Evolutionary conservation across 1,284 basidiomycete species (phyloP).

Genomic region (Ceratobasidium sp.): DNA sequence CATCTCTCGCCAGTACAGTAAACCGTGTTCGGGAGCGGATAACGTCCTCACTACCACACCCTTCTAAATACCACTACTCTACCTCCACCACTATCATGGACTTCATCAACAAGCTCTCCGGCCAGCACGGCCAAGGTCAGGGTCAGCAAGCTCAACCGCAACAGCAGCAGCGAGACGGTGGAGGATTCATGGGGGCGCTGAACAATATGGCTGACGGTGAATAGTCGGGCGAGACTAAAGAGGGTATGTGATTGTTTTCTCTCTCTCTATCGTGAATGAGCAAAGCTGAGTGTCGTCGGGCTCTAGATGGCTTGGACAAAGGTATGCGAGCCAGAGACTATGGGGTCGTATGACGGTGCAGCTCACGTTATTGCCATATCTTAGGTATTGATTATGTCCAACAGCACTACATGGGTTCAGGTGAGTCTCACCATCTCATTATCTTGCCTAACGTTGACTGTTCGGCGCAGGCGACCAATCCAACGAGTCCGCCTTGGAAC

Average conservation of each 20-base stretch:
- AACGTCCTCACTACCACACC: not conserved
- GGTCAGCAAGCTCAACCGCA: slow-evolving; percentile 4
- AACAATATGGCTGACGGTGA: slow-evolving; percentile 49
- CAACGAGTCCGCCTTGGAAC: slow-evolving; percentile 51
- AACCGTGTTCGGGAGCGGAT: not conserved
- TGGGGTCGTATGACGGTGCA: too few species aligned
- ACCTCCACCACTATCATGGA: slow-evolving; percentile 14
- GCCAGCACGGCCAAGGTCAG: not conserved
- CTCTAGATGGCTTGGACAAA: slow-evolving; percentile 44
- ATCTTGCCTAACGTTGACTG: not conserved
- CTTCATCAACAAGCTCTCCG: slow-evolving; percentile 6
- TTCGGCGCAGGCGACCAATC: slow-evolving; percentile 39
- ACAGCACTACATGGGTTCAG: slow-evolving; percentile 46
- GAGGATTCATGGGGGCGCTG: slow-evolving; percentile 47
- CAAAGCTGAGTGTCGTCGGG: not conserved
- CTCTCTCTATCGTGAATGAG: not conserved
- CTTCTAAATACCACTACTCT: not conserved
- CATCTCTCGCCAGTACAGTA: too few species aligned
- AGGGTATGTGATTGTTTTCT: slow-evolving; percentile 42
- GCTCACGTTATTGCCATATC: not conserved
- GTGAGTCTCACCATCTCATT: not conserved
- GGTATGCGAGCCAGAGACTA: slow-evolving; percentile 17
- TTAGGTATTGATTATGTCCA: slow-evolving; percentile 49
- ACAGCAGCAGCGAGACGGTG: slow-evolving; percentile 16
- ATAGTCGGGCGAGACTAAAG: slow-evolving; percentile 49